phyloP scores from a whole-genome alignment of 2,329 filamentous ascomycete species.

The Chalaropsis thielavioides region DNA sequence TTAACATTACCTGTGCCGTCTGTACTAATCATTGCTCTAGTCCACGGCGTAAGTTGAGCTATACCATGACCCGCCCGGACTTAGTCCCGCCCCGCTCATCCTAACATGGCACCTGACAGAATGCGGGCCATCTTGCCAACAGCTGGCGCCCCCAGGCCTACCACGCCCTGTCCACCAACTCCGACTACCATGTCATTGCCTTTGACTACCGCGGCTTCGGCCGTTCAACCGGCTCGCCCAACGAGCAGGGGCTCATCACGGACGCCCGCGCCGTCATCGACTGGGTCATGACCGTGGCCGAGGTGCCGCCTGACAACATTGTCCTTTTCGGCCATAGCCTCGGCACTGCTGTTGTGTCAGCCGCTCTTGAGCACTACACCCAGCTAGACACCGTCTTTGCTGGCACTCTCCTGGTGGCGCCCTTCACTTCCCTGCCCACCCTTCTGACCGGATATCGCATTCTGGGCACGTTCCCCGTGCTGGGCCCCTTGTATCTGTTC shows the following conservation, averaged over 20 bases:
- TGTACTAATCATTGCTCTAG: conserved; percentile 2
- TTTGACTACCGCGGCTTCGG: conserved; percentile 89
- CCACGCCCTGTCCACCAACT: conserved; percentile 58
- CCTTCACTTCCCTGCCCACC: conserved; percentile 59
- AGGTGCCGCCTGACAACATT: conserved; percentile 56
- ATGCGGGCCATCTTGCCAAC: conserved; percentile 75
- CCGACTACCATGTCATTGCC: conserved; percentile 66
- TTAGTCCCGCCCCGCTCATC: too few relatives aligned
- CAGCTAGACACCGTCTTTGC: conserved; percentile 53
- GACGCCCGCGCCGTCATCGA: conserved; percentile 62
- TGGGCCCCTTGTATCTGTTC: conserved; percentile 50
- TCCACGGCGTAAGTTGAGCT: conserved; percentile 14
- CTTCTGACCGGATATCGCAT: conserved; percentile 67
- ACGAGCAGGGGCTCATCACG: conserved; percentile 64
- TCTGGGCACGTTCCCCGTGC: conserved; percentile 60
- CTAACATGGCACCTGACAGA: conserved; percentile 32
- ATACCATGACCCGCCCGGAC: background rate
- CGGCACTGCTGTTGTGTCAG: conserved; percentile 70
- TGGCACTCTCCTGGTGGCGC: conserved; percentile 63
- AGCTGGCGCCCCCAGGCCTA: conserved; percentile 63
- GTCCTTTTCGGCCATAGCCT: conserved; percentile 76
- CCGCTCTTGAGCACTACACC: conserved; percentile 56
- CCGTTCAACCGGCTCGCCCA: conserved; percentile 62
- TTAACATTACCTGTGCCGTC: too few relatives aligned
- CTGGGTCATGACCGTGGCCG: conserved; percentile 51